Evolutionary conservation across 2,329 filamentous ascomycete species (phyloP).

Genomic region (Penicillium sp.): DNA sequence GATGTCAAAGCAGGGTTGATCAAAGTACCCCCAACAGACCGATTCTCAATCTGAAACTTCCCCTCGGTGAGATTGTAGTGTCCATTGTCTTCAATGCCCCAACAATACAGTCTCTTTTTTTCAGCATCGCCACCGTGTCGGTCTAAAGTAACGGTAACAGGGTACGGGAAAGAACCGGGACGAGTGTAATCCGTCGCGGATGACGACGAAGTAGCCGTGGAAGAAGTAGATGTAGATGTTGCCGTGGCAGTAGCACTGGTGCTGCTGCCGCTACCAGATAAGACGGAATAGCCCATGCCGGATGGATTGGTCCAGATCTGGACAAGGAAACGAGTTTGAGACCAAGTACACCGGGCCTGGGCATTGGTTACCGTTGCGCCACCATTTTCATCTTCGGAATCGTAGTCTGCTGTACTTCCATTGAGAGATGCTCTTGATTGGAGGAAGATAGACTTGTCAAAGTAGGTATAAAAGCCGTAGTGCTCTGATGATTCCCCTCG

Average conservation of each 20-base stretch:
- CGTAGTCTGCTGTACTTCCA: slow-evolving; percentile 36
- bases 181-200: slow-evolving; percentile 50
- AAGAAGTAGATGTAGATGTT: slow-evolving; percentile 19
- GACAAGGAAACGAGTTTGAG: slow-evolving; percentile 62
- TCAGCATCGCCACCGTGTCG: slow-evolving; percentile 57
- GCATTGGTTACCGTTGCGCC: slow-evolving; percentile 51
- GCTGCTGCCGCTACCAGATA: slow-evolving; percentile 13
- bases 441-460: slow-evolving; percentile 82
- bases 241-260: slow-evolving; percentile 6
- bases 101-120: slow-evolving; percentile 63
- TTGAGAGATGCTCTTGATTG: slow-evolving; percentile 58
- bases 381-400: slow-evolving; percentile 51
- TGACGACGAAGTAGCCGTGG: slow-evolving; percentile 20
- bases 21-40: slow-evolving; percentile 52
- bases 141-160: slow-evolving; percentile 61
- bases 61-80: slow-evolving; percentile 48
- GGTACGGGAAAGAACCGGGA: slow-evolving; percentile 62
- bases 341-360: slow-evolving; percentile 57
- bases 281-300: slow-evolving; percentile 29
- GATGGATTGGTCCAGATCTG: slow-evolving; percentile 62
- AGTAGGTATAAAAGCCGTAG: slow-evolving; percentile 94
- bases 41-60: slow-evolving; percentile 55
- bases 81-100: slow-evolving; percentile 53
- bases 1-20: slow-evolving; percentile 49
- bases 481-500: slow-evolving; percentile 78